Base-by-base conservation (phyloP, 768 basidiomycete species). In the Coprinellus micaceus region DNA sequence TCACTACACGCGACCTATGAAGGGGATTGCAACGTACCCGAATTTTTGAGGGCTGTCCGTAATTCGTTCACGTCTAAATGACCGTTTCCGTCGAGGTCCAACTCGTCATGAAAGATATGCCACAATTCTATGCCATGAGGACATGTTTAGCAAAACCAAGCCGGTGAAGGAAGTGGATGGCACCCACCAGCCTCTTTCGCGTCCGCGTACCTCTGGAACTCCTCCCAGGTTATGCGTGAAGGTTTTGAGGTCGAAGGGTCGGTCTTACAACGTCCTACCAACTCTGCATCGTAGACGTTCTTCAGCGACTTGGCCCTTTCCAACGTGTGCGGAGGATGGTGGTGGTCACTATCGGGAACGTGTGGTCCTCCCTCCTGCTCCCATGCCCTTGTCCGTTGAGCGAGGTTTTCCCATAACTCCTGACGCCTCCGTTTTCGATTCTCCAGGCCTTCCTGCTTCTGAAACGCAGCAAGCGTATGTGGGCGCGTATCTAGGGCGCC, bases 61-160 rank as follows among this genome's bases (percentile, higher is more conserved):
- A 78, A 69, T 57, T 79, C 77, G 26, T 67, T 62, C 25, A 80
- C 74, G 64, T 94, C 92, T 28, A 97, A 69, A 54, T 81, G 82
- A 7, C 92, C 94, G 70, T 97, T 91, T 25, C 89, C 82, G 65
- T 97, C 93, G 58, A 93, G 75, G 73, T 96, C 95, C 48, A 97
- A 80, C 63, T 94, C 89, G 65, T 93, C 80, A 61, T 91, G 91
- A 71, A 97, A 97, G 54, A 94, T 85, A 50, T 82, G 77, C 95
- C 95, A 97, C 21, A 97, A 77, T 70, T 96, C 94, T 92, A 56
- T 44, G 53, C 56, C 52, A 44, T 13, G 47, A 61, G 57, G 69
- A 37, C 36, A 59, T 45, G 21, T 26, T 50, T 30, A 58, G 21
- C 33, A 37, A 6, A 24, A 22, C n/a, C 40, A 49, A 59, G 43